A percentile compares a stretch with the other conserved stretches of the same genome.
Evolutionary conservation across 2,329 filamentous ascomycete species (phyloP).

Genomic region (Corynespora cassiicola): DNA sequence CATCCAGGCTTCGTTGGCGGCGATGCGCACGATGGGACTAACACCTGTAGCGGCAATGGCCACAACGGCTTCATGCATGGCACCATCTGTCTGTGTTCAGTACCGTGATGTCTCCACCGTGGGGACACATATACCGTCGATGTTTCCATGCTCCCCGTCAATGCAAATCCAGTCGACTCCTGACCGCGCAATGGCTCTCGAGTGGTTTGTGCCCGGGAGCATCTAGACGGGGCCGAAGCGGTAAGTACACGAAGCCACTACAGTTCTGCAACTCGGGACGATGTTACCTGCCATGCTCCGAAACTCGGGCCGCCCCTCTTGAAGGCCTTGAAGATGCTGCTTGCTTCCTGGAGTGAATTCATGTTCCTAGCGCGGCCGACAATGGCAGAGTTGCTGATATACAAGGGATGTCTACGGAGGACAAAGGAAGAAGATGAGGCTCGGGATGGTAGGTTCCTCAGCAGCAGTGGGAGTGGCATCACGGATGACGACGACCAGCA

Average conservation of each 20-base stretch:
- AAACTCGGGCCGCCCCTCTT: constrained; percentile 58
- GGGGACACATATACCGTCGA: constrained; percentile 50
- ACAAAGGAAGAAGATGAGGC: background rate
- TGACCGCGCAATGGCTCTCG: constrained; percentile 59
- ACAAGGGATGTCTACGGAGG: background rate
- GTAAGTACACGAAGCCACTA: background rate
- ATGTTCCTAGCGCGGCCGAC: constrained; percentile 36
- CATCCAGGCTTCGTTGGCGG: constrained; percentile 67
- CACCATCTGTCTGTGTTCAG: constrained; percentile 44
- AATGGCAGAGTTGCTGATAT: too few species aligned
- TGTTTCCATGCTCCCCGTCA: constrained; percentile 64
- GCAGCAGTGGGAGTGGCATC: constrained; percentile 7
- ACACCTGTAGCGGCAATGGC: constrained; percentile 54
- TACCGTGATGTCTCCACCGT: background rate
- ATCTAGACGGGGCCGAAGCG: constrained; percentile 46
- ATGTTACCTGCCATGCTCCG: constrained; percentile 64
- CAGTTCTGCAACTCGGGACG: background rate
- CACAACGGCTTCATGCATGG: constrained; percentile 63
- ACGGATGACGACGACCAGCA: too few species aligned
- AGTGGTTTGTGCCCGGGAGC: constrained; percentile 62
- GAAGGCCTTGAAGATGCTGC: constrained; percentile 60
- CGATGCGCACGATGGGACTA: constrained; percentile 55
- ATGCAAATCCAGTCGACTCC: constrained; percentile 63
- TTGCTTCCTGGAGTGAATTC: constrained; percentile 60
- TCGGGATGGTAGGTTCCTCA: too few species aligned